Evolutionary conservation across 345 rosid genomes (phyloP).

Genomic region (Tarenaya hassleriana): DNA sequence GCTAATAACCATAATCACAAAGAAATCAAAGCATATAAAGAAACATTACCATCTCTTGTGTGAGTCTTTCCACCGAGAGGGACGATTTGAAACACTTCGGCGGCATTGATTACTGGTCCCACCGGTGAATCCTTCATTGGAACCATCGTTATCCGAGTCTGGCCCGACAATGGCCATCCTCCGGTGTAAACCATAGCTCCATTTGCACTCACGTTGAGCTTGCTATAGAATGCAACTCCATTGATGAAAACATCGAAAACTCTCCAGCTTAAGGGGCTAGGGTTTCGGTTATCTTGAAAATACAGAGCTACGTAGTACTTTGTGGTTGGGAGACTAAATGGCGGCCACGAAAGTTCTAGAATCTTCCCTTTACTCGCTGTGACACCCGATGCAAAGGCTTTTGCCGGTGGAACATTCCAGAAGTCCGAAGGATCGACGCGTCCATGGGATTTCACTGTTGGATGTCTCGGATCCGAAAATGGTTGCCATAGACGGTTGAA

Average conservation of each 20-base stretch:
- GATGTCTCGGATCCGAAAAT: constrained; percentile 39
- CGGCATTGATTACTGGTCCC: constrained; percentile 74
- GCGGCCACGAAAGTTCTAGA: constrained; percentile 57
- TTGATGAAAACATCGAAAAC: constrained; percentile 60
- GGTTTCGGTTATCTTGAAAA: constrained; percentile 62
- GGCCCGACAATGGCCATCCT: constrained; percentile 72
- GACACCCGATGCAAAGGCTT: constrained; percentile 47
- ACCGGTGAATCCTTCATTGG: constrained; percentile 38
- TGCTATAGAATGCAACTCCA: constrained; percentile 45
- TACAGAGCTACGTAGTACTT: constrained; percentile 69
- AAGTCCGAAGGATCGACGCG: constrained; percentile 43
- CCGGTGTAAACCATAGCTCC: constrained; percentile 63
- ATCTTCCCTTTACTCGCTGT: constrained; percentile 52
- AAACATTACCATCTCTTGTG: constrained; percentile 58
- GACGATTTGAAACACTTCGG: constrained; percentile 66
- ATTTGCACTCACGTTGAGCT: constrained; percentile 52
- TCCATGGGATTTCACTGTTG: constrained; percentile 31
- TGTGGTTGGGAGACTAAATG: constrained; percentile 44
- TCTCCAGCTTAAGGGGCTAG: constrained; percentile 65
- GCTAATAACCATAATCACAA: no score
- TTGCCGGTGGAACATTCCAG: constrained; percentile 66
- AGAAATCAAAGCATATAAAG: no score
- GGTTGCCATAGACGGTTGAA: constrained; percentile 73
- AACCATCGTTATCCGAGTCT: constrained; percentile 48
- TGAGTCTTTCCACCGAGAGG: constrained; percentile 61